phyloP scores from a whole-genome alignment of 768 basidiomycete species.

The Russula griseocarnosa region DNA sequence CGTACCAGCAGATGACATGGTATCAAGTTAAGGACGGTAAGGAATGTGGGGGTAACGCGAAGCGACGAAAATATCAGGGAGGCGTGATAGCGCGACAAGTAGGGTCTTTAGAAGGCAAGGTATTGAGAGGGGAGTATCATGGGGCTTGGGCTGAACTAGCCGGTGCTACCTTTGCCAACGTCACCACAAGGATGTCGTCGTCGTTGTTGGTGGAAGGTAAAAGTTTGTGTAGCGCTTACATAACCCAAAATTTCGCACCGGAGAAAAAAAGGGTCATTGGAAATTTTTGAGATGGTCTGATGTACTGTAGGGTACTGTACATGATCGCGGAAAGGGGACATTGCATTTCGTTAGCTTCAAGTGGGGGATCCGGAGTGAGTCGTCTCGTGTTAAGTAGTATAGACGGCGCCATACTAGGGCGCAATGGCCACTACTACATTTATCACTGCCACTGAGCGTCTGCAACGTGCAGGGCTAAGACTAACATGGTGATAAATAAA shows the following conservation, averaged over 20 bases:
- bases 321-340: neutral
- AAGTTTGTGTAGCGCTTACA: constrained; percentile 12
- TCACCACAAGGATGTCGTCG: neutral
- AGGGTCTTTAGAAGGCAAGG: constrained; percentile 1
- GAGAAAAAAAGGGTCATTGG: neutral
- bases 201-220: constrained; percentile 14
- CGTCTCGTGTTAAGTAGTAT: neutral
- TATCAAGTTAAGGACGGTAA: neutral
- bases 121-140: constrained; percentile 8
- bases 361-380: too few species aligned
- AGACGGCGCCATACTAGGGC: neutral
- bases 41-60: constrained; percentile 18
- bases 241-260: constrained; percentile 4
- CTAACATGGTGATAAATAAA: neutral
- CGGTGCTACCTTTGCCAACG: constrained; percentile 1
- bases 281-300: neutral
- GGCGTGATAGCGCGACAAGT: neutral
- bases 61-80: neutral
- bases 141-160: neutral
- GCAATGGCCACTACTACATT: neutral
- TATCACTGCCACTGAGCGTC: neutral
- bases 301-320: neutral
- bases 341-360: neutral
- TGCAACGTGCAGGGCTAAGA: neutral
- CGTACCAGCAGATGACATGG: constrained; percentile 19